These are phyloP conservation scores for Geotrichum ghanense DNA, from an alignment of 805 yeast genomes.

Conservation along the genomic window DNA sequence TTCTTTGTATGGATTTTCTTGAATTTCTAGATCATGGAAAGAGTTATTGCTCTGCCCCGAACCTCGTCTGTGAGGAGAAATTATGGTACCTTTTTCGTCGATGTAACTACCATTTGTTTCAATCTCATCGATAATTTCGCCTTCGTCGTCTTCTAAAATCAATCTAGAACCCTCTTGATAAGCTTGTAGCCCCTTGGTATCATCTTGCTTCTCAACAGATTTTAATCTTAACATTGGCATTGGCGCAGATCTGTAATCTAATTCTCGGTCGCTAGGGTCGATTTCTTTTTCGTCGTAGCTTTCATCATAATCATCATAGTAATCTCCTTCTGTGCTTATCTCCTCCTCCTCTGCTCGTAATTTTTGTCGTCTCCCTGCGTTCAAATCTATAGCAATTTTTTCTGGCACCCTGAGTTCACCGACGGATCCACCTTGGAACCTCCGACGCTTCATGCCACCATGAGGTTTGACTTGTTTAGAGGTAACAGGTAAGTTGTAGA, in stretches of 20 bases:
- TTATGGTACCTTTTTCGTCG: slow-evolving; percentile 3
- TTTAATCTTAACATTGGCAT: slow-evolving; percentile 7
- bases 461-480: slow-evolving; percentile 13
- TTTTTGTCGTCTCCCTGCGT: slow-evolving; percentile 8
- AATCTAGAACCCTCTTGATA: slow-evolving; percentile 61
- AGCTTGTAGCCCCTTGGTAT: slow-evolving; percentile 28
- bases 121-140: slow-evolving; percentile 62
- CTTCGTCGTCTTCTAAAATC: slow-evolving; percentile 72
- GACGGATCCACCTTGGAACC: neutral
- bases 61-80: slow-evolving; percentile 3
- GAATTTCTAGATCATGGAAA: slow-evolving; percentile 5
- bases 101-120: slow-evolving; percentile 15
- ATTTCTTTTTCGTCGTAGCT: neutral
- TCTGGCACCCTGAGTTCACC: slow-evolving; percentile 17
- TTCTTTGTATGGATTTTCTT: slow-evolving; percentile 2
- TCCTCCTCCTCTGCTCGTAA: slow-evolving; percentile 12
- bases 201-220: slow-evolving; percentile 12
- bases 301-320: neutral
- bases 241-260: slow-evolving; percentile 7
- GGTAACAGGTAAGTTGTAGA: neutral
- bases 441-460: slow-evolving; percentile 17
- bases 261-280: neutral
- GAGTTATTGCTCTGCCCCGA: neutral
- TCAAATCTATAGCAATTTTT: slow-evolving; percentile 17
- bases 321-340: slow-evolving; percentile 34